phyloP scores from a whole-genome alignment of 78 protist species.

The Cavenderia fasciculata region DNA sequence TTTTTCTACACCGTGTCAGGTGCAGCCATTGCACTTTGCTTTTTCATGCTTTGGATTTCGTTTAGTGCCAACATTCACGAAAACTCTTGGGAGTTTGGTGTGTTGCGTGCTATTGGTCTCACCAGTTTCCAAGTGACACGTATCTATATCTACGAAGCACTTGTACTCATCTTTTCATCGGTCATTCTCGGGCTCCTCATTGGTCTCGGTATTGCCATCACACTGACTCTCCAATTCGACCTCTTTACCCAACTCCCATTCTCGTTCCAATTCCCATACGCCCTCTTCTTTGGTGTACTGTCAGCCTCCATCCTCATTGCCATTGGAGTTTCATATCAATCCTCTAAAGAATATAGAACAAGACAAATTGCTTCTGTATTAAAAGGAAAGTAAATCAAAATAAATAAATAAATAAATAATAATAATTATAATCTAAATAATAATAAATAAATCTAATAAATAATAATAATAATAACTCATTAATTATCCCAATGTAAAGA shows the following conservation, averaged over 20 bases:
- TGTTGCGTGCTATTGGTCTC: slow-evolving; percentile 91
- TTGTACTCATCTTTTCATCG: slow-evolving; percentile 64
- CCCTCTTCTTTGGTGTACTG: slow-evolving; percentile 80
- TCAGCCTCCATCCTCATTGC: slow-evolving; percentile 77
- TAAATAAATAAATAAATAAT: neutral
- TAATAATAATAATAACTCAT: too few relatives aligned
- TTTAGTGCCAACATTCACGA: slow-evolving; percentile 92
- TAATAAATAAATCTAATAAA: neutral
- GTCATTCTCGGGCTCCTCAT: slow-evolving; percentile 43
- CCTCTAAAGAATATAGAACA: slow-evolving; percentile 65
- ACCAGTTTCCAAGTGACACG: slow-evolving; percentile 66
- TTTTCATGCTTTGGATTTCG: slow-evolving; percentile 93
- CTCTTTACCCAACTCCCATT: slow-evolving; percentile 94
- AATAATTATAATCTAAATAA: neutral
- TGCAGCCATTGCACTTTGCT: slow-evolving; percentile 82
- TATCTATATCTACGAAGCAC: slow-evolving; percentile 88
- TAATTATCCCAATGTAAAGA: too few relatives aligned
- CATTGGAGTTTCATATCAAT: slow-evolving; percentile 82
- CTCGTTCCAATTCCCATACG: slow-evolving; percentile 87
- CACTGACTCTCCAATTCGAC: slow-evolving; percentile 88
- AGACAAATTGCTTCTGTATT: slow-evolving; percentile 81
- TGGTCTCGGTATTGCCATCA: slow-evolving; percentile 83
- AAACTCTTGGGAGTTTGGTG: slow-evolving; percentile 96
- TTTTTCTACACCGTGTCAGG: slow-evolving; percentile 83
- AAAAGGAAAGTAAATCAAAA: slow-evolving; percentile 62